Evolutionary conservation across 2,329 filamentous ascomycete species (phyloP).

Genomic region (Pseudopithomyces chartarum): DNA sequence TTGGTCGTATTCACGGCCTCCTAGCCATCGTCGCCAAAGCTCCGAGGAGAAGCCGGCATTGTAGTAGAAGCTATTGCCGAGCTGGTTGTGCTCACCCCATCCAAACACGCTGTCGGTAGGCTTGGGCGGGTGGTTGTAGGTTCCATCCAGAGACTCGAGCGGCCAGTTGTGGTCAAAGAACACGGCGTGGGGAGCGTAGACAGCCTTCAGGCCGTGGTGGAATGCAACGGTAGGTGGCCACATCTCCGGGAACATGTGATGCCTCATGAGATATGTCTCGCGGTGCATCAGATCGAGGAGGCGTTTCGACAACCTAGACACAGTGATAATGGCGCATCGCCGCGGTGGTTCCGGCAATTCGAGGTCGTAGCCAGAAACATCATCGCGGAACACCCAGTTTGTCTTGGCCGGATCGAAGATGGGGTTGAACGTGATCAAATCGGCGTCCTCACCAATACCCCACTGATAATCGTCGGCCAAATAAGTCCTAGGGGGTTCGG

Average conservation of each 20-base stretch:
- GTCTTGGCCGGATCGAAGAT: slow-evolving; percentile 77
- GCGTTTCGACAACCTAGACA: slow-evolving; percentile 72
- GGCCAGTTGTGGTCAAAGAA: slow-evolving; percentile 79
- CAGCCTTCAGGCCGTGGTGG: slow-evolving; percentile 78
- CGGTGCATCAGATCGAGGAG: slow-evolving; percentile 78
- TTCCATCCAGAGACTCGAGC: slow-evolving; percentile 51
- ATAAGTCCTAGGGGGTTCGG: slow-evolving; percentile 63
- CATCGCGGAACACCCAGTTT: slow-evolving; percentile 72
- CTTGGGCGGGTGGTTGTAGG: slow-evolving; percentile 55
- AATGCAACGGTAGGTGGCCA: slow-evolving; percentile 74
- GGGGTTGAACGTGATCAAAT: slow-evolving; percentile 76
- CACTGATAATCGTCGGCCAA: slow-evolving; percentile 71
- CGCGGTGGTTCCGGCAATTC: slow-evolving; percentile 65
- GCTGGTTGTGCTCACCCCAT: slow-evolving; percentile 58
- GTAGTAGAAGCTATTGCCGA: slow-evolving; percentile 58
- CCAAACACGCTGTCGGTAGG: slow-evolving; percentile 54
- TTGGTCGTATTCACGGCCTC: slow-evolving; percentile 52
- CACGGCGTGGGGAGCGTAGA: slow-evolving; percentile 78
- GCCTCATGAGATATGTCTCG: slow-evolving; percentile 74
- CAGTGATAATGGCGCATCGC: slow-evolving; percentile 77
- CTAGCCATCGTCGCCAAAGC: slow-evolving; percentile 57
- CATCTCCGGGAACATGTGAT: slow-evolving; percentile 79
- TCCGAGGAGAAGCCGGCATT: slow-evolving; percentile 54
- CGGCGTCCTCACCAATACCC: slow-evolving; percentile 77
- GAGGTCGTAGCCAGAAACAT: slow-evolving; percentile 69